phyloP scores from a whole-genome alignment of 495 filamentous ascomycete species.

The Chaetomium fimeti region DNA sequence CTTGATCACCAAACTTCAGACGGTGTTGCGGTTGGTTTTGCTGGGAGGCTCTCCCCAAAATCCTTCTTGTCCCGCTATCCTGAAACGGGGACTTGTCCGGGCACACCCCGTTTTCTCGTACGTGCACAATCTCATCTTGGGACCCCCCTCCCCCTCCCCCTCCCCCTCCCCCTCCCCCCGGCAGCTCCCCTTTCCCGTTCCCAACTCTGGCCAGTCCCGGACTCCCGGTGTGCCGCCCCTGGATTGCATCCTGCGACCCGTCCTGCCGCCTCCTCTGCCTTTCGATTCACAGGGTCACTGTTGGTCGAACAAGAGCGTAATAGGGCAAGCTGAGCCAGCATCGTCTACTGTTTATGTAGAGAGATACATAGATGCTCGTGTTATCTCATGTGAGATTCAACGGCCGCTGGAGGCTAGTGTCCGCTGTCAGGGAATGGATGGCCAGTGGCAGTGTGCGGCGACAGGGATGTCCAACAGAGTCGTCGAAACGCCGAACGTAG shows the following conservation, averaged over 20 bases:
- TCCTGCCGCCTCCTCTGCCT: constrained; percentile 10
- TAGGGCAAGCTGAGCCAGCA: background rate
- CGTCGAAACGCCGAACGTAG: constrained; percentile 45
- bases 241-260: constrained; percentile 15
- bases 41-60: constrained; percentile 19
- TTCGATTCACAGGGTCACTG: constrained; percentile 20
- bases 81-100: constrained; percentile 36
- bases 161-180: constrained; percentile 2
- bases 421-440: background rate
- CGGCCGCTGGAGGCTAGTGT: background rate
- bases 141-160: background rate
- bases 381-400: background rate
- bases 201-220: constrained; percentile 19
- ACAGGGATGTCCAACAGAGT: constrained; percentile 22
- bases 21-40: constrained; percentile 23
- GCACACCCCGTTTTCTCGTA: constrained; percentile 27
- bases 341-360: background rate
- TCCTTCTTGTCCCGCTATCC: constrained; percentile 32
- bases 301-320: background rate
- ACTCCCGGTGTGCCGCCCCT: constrained; percentile 10
- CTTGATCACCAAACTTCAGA: constrained; percentile 42
- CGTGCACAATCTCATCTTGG: constrained; percentile 27
- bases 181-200: constrained; percentile 10
- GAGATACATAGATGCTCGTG: background rate
- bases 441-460: constrained; percentile 14